Evolutionary conservation across 1,284 basidiomycete species (phyloP).

Genomic region (Flammula alnicola): DNA sequence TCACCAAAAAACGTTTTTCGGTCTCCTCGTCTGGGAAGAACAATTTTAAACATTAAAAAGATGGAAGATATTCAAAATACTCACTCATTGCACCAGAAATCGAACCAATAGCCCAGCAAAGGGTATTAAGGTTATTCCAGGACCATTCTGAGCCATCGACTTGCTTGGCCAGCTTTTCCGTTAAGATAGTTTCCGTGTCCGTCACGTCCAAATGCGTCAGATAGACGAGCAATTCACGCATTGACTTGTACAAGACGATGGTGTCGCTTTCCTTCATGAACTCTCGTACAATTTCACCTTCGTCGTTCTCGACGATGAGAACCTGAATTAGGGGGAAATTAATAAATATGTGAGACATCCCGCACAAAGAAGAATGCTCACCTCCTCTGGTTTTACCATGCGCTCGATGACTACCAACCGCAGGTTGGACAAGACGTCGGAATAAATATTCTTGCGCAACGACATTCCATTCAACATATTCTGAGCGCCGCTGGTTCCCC

Average conservation of each 20-base stretch:
- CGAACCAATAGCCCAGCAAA: slow-evolving; percentile 99
- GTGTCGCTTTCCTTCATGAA: slow-evolving; percentile 99
- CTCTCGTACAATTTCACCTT: slow-evolving; percentile 99
- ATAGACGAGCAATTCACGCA: slow-evolving; percentile 97
- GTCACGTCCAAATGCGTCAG: slow-evolving; percentile 96
- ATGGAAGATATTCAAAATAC: slow-evolving; percentile 34
- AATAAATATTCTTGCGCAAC: slow-evolving; percentile 92
- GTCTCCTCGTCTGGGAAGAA: slow-evolving; percentile 85
- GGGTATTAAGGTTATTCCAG: slow-evolving; percentile 98
- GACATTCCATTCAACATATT: slow-evolving; percentile 78
- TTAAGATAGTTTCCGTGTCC: slow-evolving; percentile 97
- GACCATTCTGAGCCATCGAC: slow-evolving; percentile 99
- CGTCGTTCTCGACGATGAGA: slow-evolving; percentile 98
- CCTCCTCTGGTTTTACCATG: slow-evolving; percentile 99
- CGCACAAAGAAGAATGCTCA: slow-evolving; percentile 33
- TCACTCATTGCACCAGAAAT: slow-evolving; percentile 99
- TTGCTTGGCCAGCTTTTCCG: slow-evolving; percentile 96
- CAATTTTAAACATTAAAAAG: slow-evolving; percentile 8
- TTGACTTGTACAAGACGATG: slow-evolving; percentile 98
- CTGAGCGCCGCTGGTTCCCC: slow-evolving; percentile 63
- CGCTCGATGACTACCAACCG: slow-evolving; percentile 97
- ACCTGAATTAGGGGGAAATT: slow-evolving; percentile 59
- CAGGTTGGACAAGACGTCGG: slow-evolving; percentile 93
- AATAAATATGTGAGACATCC: background rate
- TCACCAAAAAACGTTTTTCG: slow-evolving; percentile 98